A percentile compares a stretch with the other conserved stretches of the same genome.
phyloP scores from a whole-genome alignment of 139 green algal genomes.

The Prasinococcaceae sp. region DNA sequence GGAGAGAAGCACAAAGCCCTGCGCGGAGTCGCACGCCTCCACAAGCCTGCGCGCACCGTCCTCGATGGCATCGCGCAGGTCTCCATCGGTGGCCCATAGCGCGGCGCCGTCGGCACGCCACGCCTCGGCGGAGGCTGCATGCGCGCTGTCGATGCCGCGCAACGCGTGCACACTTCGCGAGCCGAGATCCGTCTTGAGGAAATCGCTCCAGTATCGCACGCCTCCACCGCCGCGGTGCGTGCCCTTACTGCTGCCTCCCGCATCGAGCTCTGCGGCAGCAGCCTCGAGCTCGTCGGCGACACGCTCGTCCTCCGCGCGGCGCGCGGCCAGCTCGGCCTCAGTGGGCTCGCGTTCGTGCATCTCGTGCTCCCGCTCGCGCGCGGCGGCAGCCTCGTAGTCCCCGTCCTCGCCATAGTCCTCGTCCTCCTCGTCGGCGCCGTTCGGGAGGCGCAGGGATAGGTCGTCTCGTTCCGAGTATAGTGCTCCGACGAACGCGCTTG shows the following conservation, averaged over 20 bases:
- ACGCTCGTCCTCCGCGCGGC: not conserved
- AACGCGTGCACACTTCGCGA: not conserved
- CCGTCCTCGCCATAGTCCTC: no score
- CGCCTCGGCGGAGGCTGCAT: not conserved
- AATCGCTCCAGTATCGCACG: constrained; percentile 53
- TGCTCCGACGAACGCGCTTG: not conserved
- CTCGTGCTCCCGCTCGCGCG: no score
- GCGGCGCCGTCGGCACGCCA: constrained; percentile 7
- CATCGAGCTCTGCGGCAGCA: not conserved
- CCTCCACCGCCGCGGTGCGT: not conserved
- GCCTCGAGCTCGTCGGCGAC: not conserved
- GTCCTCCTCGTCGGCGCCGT: no score
- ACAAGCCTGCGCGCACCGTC: constrained; percentile 6
- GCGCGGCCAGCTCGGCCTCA: no score
- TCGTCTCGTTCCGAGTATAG: constrained; percentile 1
- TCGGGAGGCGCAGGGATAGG: no score
- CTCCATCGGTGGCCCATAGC: not conserved
- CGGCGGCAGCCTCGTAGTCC: no score
- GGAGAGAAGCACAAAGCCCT: constrained; percentile 4
- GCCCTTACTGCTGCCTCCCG: not conserved
- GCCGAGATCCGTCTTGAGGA: constrained; percentile 29
- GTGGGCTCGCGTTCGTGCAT: no score
- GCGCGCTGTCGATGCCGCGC: not conserved
- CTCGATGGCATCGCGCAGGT: not conserved
- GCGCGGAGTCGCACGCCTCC: constrained; percentile 12